Evolutionary conservation across 1,284 basidiomycete species (phyloP).

Genomic region (Leccinum pachyderme): DNA sequence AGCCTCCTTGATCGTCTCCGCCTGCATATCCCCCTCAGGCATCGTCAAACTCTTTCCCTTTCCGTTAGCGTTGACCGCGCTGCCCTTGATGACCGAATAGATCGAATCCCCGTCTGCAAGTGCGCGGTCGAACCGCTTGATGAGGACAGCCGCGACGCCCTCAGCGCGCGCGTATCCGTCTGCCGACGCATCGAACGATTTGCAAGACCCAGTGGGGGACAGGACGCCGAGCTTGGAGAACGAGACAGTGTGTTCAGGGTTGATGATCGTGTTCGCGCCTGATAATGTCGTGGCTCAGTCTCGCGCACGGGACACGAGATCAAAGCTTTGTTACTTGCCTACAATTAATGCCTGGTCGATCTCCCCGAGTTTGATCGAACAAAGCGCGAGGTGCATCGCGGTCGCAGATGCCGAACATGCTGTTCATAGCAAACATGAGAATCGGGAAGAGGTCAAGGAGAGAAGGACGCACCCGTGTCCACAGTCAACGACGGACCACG

Average conservation of each 20-base stretch:
- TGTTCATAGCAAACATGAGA: neutral
- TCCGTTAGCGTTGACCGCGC: conserved; percentile 32
- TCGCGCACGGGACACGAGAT: neutral
- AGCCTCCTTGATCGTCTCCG: neutral
- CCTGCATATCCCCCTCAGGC: neutral
- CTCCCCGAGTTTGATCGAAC: conserved; percentile 43
- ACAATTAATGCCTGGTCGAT: conserved; percentile 48
- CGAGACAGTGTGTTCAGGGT: conserved; percentile 28
- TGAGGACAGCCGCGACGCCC: conserved; percentile 28
- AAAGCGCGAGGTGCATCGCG: conserved; percentile 48
- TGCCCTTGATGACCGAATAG: conserved; percentile 31
- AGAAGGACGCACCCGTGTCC: conserved; percentile 39
- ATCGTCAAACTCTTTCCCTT: conserved; percentile 23
- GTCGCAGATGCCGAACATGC: conserved; percentile 36
- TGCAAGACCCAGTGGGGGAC: conserved; percentile 45
- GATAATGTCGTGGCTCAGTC: neutral
- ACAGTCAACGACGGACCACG: conserved; percentile 45
- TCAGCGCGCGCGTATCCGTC: conserved; percentile 41
- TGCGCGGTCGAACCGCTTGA: conserved; percentile 32
- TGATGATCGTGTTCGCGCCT: conserved; percentile 31
- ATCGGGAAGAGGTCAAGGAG: neutral
- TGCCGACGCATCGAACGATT: conserved; percentile 48
- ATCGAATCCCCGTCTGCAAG: conserved; percentile 24
- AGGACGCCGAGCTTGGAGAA: conserved; percentile 39
- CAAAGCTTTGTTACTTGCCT: conserved; percentile 12